These are phyloP conservation scores for Trypanosoma caninum DNA, from an alignment of 208 protist species.

Conservation along the genomic window DNA sequence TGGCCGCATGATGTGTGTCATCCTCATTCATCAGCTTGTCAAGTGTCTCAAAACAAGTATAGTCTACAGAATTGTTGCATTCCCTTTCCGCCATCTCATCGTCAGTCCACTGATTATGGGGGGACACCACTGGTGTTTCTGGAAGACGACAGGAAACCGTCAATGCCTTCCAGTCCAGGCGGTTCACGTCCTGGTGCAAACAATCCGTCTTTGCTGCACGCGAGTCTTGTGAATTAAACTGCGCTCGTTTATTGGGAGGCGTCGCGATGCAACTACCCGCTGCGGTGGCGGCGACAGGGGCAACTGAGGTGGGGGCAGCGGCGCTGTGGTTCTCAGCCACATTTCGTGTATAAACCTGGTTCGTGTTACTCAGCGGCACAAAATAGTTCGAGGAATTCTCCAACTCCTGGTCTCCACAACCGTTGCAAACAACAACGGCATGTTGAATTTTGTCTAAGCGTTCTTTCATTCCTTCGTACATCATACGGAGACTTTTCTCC, in stretches of 20 bases:
- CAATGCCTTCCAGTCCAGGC: slow-evolving; percentile 8
- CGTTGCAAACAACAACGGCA: slow-evolving; percentile 16
- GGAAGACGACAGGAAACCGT: slow-evolving; percentile 8
- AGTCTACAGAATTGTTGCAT: slow-evolving; percentile 14
- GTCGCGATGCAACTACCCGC: no score
- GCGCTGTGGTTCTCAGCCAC: slow-evolving; percentile 14
- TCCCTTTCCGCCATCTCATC: not conserved
- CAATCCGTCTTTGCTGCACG: not conserved
- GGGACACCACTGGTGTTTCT: slow-evolving; percentile 13
- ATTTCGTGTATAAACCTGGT: slow-evolving; percentile 6
- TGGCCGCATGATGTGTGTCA: slow-evolving; percentile 3
- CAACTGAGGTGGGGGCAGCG: no score
- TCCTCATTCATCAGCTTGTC: slow-evolving; percentile 18
- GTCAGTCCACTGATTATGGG: slow-evolving; percentile 22
- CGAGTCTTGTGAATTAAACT: not conserved
- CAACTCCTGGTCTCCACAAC: not conserved
- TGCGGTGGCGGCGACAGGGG: no score
- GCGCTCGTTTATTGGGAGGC: slow-evolving; percentile 8
- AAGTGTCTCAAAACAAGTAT: slow-evolving; percentile 21
- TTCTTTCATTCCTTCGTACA: slow-evolving; percentile 45
- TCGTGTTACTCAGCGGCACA: slow-evolving; percentile 8
- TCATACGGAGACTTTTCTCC: slow-evolving; percentile 42
- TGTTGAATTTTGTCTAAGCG: slow-evolving; percentile 50
- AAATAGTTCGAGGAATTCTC: slow-evolving; percentile 12
- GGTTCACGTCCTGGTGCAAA: not conserved